These are phyloP conservation scores for Sarcomyxa edulis DNA, from an alignment of 768 basidiomycete genomes.

Conservation along the genomic window DNA sequence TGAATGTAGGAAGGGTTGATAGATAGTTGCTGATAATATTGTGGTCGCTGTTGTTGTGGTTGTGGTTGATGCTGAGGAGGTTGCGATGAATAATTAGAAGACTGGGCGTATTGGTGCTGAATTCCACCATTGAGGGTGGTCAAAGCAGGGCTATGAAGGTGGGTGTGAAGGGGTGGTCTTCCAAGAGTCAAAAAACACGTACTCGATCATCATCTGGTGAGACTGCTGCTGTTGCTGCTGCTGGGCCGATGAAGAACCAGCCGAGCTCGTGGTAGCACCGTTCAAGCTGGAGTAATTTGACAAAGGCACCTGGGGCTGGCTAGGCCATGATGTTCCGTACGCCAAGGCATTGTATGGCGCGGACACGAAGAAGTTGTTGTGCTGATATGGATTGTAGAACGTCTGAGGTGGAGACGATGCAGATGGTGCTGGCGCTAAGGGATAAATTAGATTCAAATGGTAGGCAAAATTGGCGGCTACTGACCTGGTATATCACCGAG, in stretches of 20 bases:
- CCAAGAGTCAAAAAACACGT: slow-evolving; percentile 30
- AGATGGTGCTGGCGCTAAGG: slow-evolving; percentile 28
- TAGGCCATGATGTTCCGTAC: slow-evolving; percentile 50
- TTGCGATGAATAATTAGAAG: slow-evolving; percentile 32
- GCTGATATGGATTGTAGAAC: slow-evolving; percentile 37
- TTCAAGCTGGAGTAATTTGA: slow-evolving; percentile 77
- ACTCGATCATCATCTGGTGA: slow-evolving; percentile 67
- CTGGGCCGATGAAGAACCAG: slow-evolving; percentile 20
- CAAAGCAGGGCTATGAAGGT: slow-evolving; percentile 52
- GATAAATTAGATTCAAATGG: neutral
- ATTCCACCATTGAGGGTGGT: slow-evolving; percentile 51
- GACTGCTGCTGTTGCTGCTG: slow-evolving; percentile 18
- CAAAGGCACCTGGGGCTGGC: slow-evolving; percentile 43
- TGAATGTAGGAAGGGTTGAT: slow-evolving; percentile 33
- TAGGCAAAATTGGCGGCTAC: slow-evolving; percentile 7
- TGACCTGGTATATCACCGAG: slow-evolving; percentile 38
- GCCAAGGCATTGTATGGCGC: slow-evolving; percentile 48
- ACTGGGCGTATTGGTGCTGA: slow-evolving; percentile 39
- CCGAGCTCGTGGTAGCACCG: slow-evolving; percentile 54
- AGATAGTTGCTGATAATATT: slow-evolving; percentile 33
- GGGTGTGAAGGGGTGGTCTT: too few relatives aligned
- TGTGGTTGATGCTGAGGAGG: slow-evolving; percentile 29
- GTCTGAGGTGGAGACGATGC: slow-evolving; percentile 33
- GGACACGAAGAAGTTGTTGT: slow-evolving; percentile 29
- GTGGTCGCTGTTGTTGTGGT: slow-evolving; percentile 28